Percentiles rank a stretch among this genome's conserved stretches.
phyloP scores from a whole-genome alignment of 2,329 filamentous ascomycete genomes.

The Fusarium sp. region DNA sequence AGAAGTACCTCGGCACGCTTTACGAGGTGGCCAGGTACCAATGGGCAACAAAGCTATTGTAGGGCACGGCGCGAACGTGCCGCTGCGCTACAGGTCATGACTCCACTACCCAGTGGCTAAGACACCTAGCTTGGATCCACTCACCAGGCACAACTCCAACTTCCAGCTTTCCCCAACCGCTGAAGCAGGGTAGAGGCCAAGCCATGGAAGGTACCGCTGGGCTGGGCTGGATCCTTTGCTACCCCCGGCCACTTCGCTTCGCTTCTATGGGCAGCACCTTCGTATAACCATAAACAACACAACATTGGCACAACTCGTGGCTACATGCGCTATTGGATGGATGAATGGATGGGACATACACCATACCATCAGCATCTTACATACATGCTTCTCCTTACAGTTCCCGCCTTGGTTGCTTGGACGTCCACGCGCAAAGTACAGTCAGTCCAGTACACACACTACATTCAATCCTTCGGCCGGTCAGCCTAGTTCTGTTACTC shows the following conservation, averaged over 20 bases:
- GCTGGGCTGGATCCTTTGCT: conserved; percentile 24
- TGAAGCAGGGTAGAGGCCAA: conserved; percentile 4
- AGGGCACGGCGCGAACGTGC: conserved; percentile 5
- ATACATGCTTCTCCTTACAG: too few species aligned
- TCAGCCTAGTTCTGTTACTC: conserved; percentile 12
- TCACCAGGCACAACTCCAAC: conserved; percentile 30
- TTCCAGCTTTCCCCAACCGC: conserved; percentile 27
- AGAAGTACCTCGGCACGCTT: conserved; percentile 24
- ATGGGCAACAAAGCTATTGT: conserved; percentile 27
- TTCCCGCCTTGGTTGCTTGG: not conserved
- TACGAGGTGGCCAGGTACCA: conserved; percentile 8
- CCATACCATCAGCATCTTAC: too few species aligned
- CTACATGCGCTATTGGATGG: not conserved
- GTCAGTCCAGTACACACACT: too few species aligned
- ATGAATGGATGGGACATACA: too few species aligned
- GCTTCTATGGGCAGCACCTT: not conserved
- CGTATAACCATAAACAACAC: conserved; percentile 14
- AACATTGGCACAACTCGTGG: not conserved
- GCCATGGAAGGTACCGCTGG: conserved; percentile 23
- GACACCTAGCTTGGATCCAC: conserved; percentile 17
- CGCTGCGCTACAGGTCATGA: conserved; percentile 16
- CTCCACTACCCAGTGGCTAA: not conserved
- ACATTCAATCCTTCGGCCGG: not conserved
- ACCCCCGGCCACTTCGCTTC: conserved; percentile 6
- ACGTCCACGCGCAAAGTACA: conserved; percentile 3